Percentiles rank a stretch among this genome's conserved stretches.
Evolutionary conservation across 2,329 filamentous ascomycete species (phyloP).

Genomic region (Volutella citrinella): DNA sequence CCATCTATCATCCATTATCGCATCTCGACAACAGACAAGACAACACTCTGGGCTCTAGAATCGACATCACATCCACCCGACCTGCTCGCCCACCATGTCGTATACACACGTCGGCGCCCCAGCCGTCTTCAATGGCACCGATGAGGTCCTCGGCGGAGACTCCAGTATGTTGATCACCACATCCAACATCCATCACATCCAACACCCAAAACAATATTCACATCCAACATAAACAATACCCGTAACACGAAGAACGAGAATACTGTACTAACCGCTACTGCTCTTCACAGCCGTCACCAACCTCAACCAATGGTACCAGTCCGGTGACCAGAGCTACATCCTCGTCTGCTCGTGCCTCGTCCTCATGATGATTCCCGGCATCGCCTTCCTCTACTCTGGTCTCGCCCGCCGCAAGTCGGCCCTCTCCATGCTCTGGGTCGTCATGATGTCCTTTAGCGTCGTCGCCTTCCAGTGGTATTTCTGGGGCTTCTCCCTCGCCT

Average conservation of each 20-base stretch:
- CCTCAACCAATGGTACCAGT: slow-evolving; percentile 91
- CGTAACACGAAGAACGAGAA: neutral
- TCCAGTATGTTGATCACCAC: slow-evolving; percentile 57
- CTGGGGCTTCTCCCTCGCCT: slow-evolving; percentile 96
- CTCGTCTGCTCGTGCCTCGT: slow-evolving; percentile 89
- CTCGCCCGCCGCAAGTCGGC: slow-evolving; percentile 97
- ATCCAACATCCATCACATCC: neutral
- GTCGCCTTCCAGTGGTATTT: slow-evolving; percentile 99
- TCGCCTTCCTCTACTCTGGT: slow-evolving; percentile 96
- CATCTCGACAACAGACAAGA: no score
- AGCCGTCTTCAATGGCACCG: slow-evolving; percentile 60
- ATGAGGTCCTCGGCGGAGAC: slow-evolving; percentile 67
- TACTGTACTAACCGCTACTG: slow-evolving; percentile 3
- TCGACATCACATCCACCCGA: no score
- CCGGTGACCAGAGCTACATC: slow-evolving; percentile 93
- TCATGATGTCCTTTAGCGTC: slow-evolving; percentile 89
- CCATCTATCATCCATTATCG: no score
- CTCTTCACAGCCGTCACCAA: slow-evolving; percentile 67
- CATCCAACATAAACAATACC: neutral
- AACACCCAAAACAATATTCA: neutral
- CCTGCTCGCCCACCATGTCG: slow-evolving; percentile 49
- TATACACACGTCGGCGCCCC: slow-evolving; percentile 60
- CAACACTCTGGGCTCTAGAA: no score
- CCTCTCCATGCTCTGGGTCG: slow-evolving; percentile 94
- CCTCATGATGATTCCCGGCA: slow-evolving; percentile 92